Evolutionary conservation across 257 asterid species (phyloP), one percentile per base, ranked within the genome.

Genomic region (Salvia miltiorrhiza): DNA sequence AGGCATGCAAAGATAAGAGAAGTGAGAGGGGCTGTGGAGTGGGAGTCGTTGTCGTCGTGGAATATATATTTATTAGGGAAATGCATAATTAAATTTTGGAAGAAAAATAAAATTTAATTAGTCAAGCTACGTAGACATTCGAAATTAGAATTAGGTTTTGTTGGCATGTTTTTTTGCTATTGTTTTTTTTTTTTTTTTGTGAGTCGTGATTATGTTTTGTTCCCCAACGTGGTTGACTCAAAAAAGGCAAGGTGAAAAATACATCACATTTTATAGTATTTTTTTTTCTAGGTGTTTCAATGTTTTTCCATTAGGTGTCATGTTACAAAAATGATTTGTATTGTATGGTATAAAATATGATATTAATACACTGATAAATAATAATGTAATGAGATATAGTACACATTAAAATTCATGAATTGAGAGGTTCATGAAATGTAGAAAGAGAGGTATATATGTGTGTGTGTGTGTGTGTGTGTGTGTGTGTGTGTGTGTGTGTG

Each of bases 21-120:
- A 65, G 70, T 28, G 57, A 33, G 61, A 47, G 57, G 55, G 43
- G 41, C 2, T 16, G 49, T 44, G 71, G 49, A 47, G 52, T 73
- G 82, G 77, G 74, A 26, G 80, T 74, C 77, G 23, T 45, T 33
- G 43, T 79, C 75, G 11, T 52, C 16, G 52, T 33, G 33, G 71
- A 74, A 64, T 73, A 77, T 73, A 64, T 73, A 77, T 73, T 57
- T 72, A 62, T 72, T 23, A 47, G 4, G 56, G 7, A 1, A 3
- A 50, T 35, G n/a, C n/a, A 26, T 49, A 4, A 23, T 32, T 5
- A 41, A 76, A 4, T 11, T 20, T 14, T 7, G 9, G 23, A 23
- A 9, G 8, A 17, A 24, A 37, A 62, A 40, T 0, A 21, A 16
- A 14, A 26, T 7, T 19, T 57, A 17, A 57, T 35, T 70, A 35